Evolutionary conservation across 768 basidiomycete genomes (phyloP), one percentile per base, ranked within the genome.

Genomic region (Phlebiopsis flavidoalba): DNA sequence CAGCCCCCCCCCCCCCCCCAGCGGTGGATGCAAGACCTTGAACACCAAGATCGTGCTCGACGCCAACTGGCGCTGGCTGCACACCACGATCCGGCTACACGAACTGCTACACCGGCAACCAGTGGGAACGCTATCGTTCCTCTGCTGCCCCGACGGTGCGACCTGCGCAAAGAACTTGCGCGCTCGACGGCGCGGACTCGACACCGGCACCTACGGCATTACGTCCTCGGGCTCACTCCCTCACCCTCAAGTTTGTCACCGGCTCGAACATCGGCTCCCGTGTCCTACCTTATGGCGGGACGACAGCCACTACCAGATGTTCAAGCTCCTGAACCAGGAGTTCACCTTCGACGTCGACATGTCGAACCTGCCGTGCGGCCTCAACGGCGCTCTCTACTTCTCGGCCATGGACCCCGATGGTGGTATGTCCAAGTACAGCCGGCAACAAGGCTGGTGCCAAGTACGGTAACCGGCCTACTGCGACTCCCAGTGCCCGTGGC

Each of bases 371-470:
- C 78, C 79, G 6, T 84, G 83, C 65, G 83, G 83, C 60, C 76
- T 86, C 66, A 86, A 86, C 70, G 84, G 80, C 65, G 83, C 83
- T 11, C 73, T 85, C 59, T 85, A 85, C 76, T 83, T 85, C 72
- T 72, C 75, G 55, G 77, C 80, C 71, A 86, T 85, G 84, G 83
- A 80, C 65, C 76, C 77, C 11, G 81, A 84, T 64, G 83, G 83
- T 75, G 83, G 82, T 46, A 49, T 76, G 63, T 62, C 81, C 58
- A 74, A 76, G 65, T 81, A 72, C 74, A 61, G 81, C n/a, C 74
- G 64, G 69, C 84, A 85, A 78, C 80, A 79, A 76, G 57, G 46
- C 24, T 31, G 26, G 26, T 6, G 26, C 26, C 26, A 31, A 31
- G 6, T 31, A 31, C 26, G 26, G 26, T 6, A n/a, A 31, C 26